A percentile compares a stretch with the other conserved stretches of the same genome.
These are phyloP conservation scores for Aristolochia californica DNA, from an alignment of 164 flowering plant genomes.

Conservation along the genomic window DNA sequence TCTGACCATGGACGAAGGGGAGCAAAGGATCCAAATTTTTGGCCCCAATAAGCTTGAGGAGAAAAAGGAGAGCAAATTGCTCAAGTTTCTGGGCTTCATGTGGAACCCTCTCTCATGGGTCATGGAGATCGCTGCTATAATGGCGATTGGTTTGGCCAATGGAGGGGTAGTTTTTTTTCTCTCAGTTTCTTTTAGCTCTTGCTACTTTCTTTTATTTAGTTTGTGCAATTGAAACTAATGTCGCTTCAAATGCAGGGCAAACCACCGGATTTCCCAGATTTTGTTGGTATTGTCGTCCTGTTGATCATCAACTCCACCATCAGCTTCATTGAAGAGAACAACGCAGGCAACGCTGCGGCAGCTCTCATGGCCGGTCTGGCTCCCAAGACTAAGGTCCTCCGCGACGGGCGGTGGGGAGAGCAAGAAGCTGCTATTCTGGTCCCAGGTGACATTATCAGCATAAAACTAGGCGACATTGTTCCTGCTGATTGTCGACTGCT, in stretches of 20 bases:
- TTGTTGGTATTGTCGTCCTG: conserved; percentile 19
- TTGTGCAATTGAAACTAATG: neutral
- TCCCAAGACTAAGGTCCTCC: conserved; percentile 23
- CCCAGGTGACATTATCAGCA: conserved; percentile 23
- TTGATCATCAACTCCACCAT: conserved; percentile 24
- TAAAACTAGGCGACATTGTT: conserved; percentile 23
- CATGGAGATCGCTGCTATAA: conserved; percentile 20
- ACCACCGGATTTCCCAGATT: conserved; percentile 25
- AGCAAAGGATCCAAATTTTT: conserved; percentile 16
- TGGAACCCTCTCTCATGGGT: conserved; percentile 28
- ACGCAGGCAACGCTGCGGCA: conserved; percentile 25
- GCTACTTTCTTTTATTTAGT: neutral
- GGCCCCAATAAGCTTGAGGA: conserved; percentile 27
- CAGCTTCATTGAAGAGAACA: conserved; percentile 23
- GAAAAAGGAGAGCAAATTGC: conserved; percentile 21
- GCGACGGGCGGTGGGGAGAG: conserved; percentile 26
- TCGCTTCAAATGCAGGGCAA: conserved; percentile 9
- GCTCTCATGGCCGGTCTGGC: conserved; percentile 27
- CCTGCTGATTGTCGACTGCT: conserved; percentile 23
- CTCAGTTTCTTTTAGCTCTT: neutral
- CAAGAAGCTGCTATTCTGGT: conserved; percentile 23
- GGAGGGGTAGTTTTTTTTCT: conserved; percentile 15
- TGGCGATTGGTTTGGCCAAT: conserved; percentile 21
- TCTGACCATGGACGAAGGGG: conserved; percentile 15
- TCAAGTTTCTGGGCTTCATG: conserved; percentile 25